phyloP scores from a whole-genome alignment of 148 eudicot species.

The Chenopodium quinoa region DNA sequence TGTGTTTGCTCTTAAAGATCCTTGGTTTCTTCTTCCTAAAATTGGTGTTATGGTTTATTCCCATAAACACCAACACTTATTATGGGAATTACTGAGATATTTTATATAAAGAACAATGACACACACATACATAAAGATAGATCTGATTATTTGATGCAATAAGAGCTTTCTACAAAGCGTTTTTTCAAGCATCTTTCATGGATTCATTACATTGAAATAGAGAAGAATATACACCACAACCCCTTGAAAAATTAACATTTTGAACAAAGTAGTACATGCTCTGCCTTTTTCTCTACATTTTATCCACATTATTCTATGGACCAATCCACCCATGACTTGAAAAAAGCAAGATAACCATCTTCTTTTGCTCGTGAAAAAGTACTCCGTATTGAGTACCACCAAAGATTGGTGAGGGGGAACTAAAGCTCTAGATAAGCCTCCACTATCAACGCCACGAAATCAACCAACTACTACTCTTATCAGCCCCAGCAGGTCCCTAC shows the following conservation, averaged over 20 bases:
- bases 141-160: background rate
- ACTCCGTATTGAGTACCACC: background rate
- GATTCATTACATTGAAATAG: conserved; percentile 4
- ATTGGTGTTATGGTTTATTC: no score
- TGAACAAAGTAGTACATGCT: conserved; percentile 6
- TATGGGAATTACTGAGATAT: no score
- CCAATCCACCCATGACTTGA: conserved; percentile 17
- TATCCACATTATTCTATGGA: background rate
- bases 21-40: no score
- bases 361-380: background rate
- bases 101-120: no score
- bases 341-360: conserved; percentile 1
- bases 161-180: background rate
- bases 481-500: background rate
- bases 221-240: conserved; percentile 24
- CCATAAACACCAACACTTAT: no score
- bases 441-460: background rate
- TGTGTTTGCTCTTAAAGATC: no score
- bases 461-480: background rate
- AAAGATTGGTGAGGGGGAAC: background rate
- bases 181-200: conserved; percentile 21
- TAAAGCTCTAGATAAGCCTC: background rate
- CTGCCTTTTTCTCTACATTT: background rate
- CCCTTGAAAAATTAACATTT: conserved; percentile 3
- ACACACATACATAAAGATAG: background rate